Evolutionary conservation across 1,284 basidiomycete genomes (phyloP).

Genomic region (Sanghuangporus weigelae): DNA sequence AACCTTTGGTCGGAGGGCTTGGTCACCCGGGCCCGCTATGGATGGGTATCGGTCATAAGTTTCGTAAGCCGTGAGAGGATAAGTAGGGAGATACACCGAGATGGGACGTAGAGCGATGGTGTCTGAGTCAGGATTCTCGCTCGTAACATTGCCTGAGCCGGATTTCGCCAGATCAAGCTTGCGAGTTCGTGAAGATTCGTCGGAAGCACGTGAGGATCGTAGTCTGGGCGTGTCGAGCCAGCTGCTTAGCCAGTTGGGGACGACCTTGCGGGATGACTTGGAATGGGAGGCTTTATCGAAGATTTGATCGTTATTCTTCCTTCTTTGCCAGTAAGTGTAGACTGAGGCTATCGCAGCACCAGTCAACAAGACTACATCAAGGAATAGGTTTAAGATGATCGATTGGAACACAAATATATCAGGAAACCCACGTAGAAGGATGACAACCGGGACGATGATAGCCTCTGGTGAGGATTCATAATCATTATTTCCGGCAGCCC

Average conservation of each 20-base stretch:
- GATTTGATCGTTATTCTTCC: slow-evolving; percentile 4
- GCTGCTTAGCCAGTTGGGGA: slow-evolving; percentile 8
- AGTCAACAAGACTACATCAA: background rate
- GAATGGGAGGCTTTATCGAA: background rate
- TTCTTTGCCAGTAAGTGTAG: background rate
- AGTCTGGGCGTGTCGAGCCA: background rate
- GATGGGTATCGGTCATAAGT: background rate
- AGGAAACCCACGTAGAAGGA: slow-evolving; percentile 6
- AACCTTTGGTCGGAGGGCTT: background rate
- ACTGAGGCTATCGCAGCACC: background rate
- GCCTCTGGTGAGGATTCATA: slow-evolving; percentile 3
- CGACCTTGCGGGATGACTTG: background rate
- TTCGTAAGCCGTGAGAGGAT: background rate
- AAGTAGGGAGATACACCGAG: background rate
- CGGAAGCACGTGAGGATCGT: background rate
- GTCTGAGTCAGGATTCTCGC: background rate
- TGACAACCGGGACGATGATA: slow-evolving; percentile 3
- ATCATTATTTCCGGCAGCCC: background rate
- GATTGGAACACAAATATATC: background rate
- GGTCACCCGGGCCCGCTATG: background rate
- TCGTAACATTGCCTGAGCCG: background rate
- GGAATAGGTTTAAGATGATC: background rate
- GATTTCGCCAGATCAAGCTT: background rate
- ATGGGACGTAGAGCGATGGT: slow-evolving; percentile 4
- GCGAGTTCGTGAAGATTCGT: background rate